Conservation (phyloP, 441 rosid genomes). For the Raphanus hybrid region DNA sequence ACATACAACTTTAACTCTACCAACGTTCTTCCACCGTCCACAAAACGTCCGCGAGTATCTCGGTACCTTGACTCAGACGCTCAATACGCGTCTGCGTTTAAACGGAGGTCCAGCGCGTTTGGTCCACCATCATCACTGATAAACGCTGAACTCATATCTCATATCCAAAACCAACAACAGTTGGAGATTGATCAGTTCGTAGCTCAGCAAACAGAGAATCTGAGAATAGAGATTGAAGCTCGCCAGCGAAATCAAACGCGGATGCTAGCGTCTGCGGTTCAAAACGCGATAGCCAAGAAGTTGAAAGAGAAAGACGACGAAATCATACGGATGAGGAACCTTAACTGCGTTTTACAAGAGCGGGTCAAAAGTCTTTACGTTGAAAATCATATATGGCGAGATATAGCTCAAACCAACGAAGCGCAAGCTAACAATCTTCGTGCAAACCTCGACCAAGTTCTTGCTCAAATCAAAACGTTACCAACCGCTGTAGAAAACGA, state of each 20-base stretch:
- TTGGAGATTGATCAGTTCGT: slow-evolving; percentile 37
- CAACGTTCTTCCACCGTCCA: slow-evolving; percentile 17
- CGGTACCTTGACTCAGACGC: slow-evolving; percentile 20
- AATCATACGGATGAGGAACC: slow-evolving; percentile 53
- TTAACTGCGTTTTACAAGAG: slow-evolving; percentile 73
- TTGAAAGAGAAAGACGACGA: slow-evolving; percentile 75
- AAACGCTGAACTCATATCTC: slow-evolving; percentile 21
- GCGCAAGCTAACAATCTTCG: slow-evolving; percentile 72
- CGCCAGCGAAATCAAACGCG: slow-evolving; percentile 60
- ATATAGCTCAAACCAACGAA: slow-evolving; percentile 72
- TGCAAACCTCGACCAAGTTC: slow-evolving; percentile 63
- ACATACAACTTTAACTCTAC: slow-evolving; percentile 32
- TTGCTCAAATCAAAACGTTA: slow-evolving; percentile 65
- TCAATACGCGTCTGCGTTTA: slow-evolving; percentile 19
- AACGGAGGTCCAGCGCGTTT: slow-evolving; percentile 29
- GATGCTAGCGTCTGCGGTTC: slow-evolving; percentile 51
- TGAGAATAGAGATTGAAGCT: slow-evolving; percentile 65
- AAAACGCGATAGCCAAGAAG: slow-evolving; percentile 48
- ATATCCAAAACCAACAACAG: slow-evolving; percentile 42
- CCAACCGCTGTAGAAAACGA: slow-evolving; percentile 52
- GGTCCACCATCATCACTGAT: slow-evolving; percentile 26
- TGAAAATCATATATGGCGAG: slow-evolving; percentile 77
- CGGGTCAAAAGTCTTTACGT: slow-evolving; percentile 51
- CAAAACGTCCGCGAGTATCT: slow-evolving; percentile 33
- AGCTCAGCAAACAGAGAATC: slow-evolving; percentile 53